A percentile compares a stretch with the other conserved stretches of the same genome.
Conservation (phyloP, 108 stramenopile species). For the Cyclostephanos tholiformis region DNA sequence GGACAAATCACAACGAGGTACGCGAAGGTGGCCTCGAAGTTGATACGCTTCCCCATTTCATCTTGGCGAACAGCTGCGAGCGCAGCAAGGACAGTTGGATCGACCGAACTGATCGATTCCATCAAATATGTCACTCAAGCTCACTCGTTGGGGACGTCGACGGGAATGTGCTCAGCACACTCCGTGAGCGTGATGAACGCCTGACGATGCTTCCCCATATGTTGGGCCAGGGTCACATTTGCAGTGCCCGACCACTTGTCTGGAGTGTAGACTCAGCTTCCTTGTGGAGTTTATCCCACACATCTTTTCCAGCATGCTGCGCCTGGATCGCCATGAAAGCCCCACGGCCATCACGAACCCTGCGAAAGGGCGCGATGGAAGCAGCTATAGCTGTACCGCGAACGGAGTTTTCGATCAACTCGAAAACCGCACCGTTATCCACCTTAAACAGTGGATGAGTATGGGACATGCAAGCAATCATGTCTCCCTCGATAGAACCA, state of each 20-base stretch:
- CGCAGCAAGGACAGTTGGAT: conserved; percentile 5
- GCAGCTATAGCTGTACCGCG: conserved; percentile 12
- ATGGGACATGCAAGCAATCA: conserved; percentile 29
- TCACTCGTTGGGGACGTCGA: conserved; percentile 3
- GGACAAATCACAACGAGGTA: background rate
- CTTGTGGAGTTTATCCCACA: conserved; percentile 25
- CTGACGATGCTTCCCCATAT: conserved; percentile 1
- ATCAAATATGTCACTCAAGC: background rate
- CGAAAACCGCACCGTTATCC: conserved; percentile 28
- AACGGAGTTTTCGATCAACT: conserved; percentile 27
- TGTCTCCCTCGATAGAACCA: conserved; percentile 25
- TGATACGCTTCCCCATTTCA: background rate
- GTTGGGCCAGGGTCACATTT: background rate
- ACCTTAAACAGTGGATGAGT: conserved; percentile 3
- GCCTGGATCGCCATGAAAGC: conserved; percentile 34
- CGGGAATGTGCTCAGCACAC: conserved; percentile 1
- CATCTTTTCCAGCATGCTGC: conserved; percentile 34
- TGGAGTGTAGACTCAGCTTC: conserved; percentile 6
- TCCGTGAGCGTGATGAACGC: background rate
- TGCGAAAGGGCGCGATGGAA: conserved; percentile 10
- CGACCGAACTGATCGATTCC: background rate
- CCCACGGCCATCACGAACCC: conserved; percentile 26
- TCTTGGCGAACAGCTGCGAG: conserved; percentile 2
- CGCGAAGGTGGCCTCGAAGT: background rate
- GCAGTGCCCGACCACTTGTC: conserved; percentile 24